These are phyloP conservation scores for Excoecaria cochinchinensis DNA, from an alignment of 345 rosid species.

Conservation along the genomic window DNA sequence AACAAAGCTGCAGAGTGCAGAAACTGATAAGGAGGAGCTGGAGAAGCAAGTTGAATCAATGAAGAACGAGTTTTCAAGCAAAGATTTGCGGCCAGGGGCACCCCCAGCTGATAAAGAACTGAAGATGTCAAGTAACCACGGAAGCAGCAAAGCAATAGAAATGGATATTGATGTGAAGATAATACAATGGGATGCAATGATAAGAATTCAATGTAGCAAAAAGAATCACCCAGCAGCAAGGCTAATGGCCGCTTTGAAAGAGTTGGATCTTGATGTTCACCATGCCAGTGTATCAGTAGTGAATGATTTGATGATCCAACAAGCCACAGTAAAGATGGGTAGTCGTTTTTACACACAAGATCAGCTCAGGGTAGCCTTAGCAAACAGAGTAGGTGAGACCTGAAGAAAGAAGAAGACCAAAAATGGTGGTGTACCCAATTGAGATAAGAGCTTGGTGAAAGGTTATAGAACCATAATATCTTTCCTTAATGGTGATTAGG, in stretches of 20 bases:
- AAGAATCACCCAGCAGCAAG: constrained; percentile 89
- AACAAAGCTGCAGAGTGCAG: constrained; percentile 52
- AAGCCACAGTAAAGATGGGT: constrained; percentile 94
- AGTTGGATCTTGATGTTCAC: constrained; percentile 79
- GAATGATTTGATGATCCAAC: constrained; percentile 93
- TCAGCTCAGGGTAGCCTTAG: constrained; percentile 63
- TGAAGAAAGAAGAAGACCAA: constrained; percentile 6
- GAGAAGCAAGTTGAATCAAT: constrained; percentile 58
- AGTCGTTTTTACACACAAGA: constrained; percentile 70
- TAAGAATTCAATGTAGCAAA: constrained; percentile 72
- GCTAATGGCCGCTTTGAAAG: constrained; percentile 81
- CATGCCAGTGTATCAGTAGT: constrained; percentile 85
- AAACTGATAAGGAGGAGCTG: constrained; percentile 62
- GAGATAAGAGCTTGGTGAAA: constrained; percentile 19
- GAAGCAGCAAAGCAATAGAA: constrained; percentile 44
- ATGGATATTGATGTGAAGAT: constrained; percentile 87
- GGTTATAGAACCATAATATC: constrained; percentile 8
- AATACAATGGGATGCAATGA: constrained; percentile 84
- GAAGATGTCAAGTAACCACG: constrained; percentile 30
- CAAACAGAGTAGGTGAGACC: constrained; percentile 59
- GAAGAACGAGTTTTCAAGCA: constrained; percentile 44
- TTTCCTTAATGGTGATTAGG: constrained; percentile 12
- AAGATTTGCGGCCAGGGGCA: constrained; percentile 25
- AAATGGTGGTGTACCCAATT: neutral
- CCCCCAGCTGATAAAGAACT: constrained; percentile 38